Conservation (phyloP, 73 alveolate species). For the Breviolum minutum region DNA sequence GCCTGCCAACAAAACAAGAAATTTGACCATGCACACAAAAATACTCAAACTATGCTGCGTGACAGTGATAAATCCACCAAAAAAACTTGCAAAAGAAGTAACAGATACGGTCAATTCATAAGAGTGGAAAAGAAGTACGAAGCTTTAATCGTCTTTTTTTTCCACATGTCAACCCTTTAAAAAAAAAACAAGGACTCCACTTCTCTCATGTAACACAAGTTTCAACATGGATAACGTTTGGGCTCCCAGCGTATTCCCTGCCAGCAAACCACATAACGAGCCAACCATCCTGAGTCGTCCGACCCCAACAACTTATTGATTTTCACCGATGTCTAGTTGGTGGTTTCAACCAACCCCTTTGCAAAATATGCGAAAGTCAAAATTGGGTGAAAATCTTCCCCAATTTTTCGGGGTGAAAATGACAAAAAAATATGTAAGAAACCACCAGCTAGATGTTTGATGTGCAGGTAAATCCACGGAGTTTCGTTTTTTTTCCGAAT, state of each 20-base stretch:
- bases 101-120: not conserved
- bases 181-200: too few relatives aligned
- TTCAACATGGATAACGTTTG: not conserved
- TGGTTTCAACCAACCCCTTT: too few relatives aligned
- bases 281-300: constrained; percentile 58
- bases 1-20: not conserved
- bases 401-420: too few relatives aligned
- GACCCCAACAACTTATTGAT: not conserved
- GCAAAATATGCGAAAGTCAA: too few relatives aligned
- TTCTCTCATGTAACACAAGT: too few relatives aligned
- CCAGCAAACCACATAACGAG: constrained; percentile 82
- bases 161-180: too few relatives aligned
- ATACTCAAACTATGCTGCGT: not conserved
- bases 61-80: not conserved
- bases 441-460: not conserved
- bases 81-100: not conserved
- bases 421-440: too few relatives aligned
- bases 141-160: not conserved
- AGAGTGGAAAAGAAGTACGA: not conserved
- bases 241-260: constrained; percentile 59
- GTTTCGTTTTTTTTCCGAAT: too few relatives aligned
- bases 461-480: too few relatives aligned
- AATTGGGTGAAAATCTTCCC: not conserved
- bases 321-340: too few relatives aligned
- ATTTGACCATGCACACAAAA: not conserved